phyloP scores from a whole-genome alignment of 2,329 filamentous ascomycete genomes.

The Myriosclerotinia scirpicola region DNA sequence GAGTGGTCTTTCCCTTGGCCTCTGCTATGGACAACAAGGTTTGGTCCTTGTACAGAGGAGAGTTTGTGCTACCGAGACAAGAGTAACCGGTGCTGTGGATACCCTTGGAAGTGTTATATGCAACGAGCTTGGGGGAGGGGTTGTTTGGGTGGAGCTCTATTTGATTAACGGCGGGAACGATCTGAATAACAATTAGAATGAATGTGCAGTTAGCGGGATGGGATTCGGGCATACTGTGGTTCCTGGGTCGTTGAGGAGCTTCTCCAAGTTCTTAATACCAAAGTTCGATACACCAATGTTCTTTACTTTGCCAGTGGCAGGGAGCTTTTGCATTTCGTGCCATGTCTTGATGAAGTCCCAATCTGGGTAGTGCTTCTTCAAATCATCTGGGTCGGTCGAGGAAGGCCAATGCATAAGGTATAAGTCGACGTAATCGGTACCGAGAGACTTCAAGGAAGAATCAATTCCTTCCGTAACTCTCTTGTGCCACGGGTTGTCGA shows the following conservation, averaged over 20 bases:
- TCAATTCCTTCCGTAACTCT: constrained; percentile 62
- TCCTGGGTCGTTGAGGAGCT: constrained; percentile 64
- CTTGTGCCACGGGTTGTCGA: constrained; percentile 78
- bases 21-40: constrained; percentile 63
- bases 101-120: constrained; percentile 69
- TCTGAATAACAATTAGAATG: constrained; percentile 40
- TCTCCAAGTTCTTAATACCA: constrained; percentile 76
- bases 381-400: constrained; percentile 56
- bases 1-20: constrained; percentile 64
- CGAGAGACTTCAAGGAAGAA: constrained; percentile 59
- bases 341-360: constrained; percentile 84
- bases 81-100: constrained; percentile 77
- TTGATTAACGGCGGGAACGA: constrained; percentile 72
- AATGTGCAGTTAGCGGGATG: background rate
- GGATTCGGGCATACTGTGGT: constrained; percentile 52
- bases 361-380: constrained; percentile 68
- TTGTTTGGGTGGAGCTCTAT: constrained; percentile 79
- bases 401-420: constrained; percentile 74
- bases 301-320: constrained; percentile 67
- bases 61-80: constrained; percentile 70
- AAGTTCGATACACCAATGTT: constrained; percentile 90
- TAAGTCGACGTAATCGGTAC: constrained; percentile 66
- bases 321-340: constrained; percentile 69
- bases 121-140: constrained; percentile 75
- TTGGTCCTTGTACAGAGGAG: constrained; percentile 66